These are phyloP conservation scores for Ziziphus jujuba DNA, from an alignment of 306 rosid genomes.

Conservation along the genomic window DNA sequence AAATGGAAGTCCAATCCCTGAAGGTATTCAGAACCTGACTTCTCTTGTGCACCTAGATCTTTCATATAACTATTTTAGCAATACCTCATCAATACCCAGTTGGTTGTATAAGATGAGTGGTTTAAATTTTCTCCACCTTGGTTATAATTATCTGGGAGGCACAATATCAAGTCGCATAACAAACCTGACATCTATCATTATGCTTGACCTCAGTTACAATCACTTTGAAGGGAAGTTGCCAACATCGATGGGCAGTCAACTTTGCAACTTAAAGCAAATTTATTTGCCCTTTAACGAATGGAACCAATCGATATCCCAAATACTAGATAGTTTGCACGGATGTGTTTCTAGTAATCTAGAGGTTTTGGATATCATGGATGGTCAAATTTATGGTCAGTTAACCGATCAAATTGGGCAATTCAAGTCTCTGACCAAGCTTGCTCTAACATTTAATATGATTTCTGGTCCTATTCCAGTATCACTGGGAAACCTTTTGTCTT, in stretches of 20 bases:
- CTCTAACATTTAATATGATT: slow-evolving; percentile 8
- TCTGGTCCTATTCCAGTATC: slow-evolving; percentile 6
- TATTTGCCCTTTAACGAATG: not conserved
- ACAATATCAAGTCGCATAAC: not conserved
- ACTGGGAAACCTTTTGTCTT: slow-evolving; percentile 3
- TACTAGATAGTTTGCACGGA: not conserved
- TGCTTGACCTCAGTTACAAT: not conserved
- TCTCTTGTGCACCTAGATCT: slow-evolving; percentile 14
- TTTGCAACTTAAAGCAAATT: not conserved
- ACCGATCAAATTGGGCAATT: slow-evolving; percentile 19
- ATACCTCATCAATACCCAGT: slow-evolving; percentile 4
- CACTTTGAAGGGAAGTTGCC: not conserved
- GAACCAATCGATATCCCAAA: not conserved
- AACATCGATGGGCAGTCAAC: not conserved
- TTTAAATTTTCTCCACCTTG: not conserved
- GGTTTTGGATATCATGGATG: accelerated
- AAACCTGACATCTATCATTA: not conserved
- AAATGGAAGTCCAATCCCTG: slow-evolving; percentile 23
- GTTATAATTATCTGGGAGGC: not conserved
- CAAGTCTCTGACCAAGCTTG: slow-evolving; percentile 7
- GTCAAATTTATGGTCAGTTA: slow-evolving; percentile 12
- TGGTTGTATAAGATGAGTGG: not conserved
- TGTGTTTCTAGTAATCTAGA: slow-evolving; percentile 1
- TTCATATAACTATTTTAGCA: not conserved
- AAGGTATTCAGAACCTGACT: slow-evolving; percentile 12